A percentile compares a stretch with the other conserved stretches of the same genome.
Evolutionary conservation across 2,329 filamentous ascomycete species (phyloP).

Genomic region (Diaporthe capsici): DNA sequence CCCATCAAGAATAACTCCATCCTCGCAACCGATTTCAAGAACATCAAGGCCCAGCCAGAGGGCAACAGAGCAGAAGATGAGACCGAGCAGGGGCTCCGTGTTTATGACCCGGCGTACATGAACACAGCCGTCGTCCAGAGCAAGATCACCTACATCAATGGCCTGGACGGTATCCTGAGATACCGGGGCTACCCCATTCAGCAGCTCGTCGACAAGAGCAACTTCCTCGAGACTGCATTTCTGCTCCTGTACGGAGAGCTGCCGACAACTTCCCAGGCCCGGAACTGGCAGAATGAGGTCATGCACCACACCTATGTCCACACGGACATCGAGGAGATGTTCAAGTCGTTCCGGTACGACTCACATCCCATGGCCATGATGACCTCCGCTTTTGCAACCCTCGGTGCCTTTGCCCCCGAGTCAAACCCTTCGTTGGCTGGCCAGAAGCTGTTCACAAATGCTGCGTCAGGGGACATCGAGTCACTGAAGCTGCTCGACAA

Average conservation of each 20-base stretch:
- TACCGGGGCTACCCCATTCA: slow-evolving; percentile 68
- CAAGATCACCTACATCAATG: slow-evolving; percentile 67
- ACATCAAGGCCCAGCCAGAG: slow-evolving; percentile 56
- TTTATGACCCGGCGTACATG: slow-evolving; percentile 67
- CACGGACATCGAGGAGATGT: slow-evolving; percentile 64
- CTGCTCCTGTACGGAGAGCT: slow-evolving; percentile 67
- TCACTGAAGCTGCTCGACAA: slow-evolving; percentile 63
- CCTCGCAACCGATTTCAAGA: slow-evolving; percentile 65
- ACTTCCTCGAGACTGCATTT: slow-evolving; percentile 64
- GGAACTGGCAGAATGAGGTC: slow-evolving; percentile 61
- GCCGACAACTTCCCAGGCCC: slow-evolving; percentile 58
- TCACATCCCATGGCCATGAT: slow-evolving; percentile 68
- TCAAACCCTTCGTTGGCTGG: slow-evolving; percentile 65
- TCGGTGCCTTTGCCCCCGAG: slow-evolving; percentile 64
- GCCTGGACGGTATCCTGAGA: slow-evolving; percentile 63
- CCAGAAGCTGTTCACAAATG: slow-evolving; percentile 64
- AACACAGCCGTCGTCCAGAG: slow-evolving; percentile 66
- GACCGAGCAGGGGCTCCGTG: slow-evolving; percentile 62
- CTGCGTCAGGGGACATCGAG: slow-evolving; percentile 56
- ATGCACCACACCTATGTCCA: slow-evolving; percentile 66
- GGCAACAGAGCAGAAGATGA: slow-evolving; percentile 59
- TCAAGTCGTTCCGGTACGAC: slow-evolving; percentile 65
- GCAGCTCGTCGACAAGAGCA: slow-evolving; percentile 63
- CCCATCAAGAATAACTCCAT: slow-evolving; percentile 65
- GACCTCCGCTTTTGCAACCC: slow-evolving; percentile 63